These are phyloP conservation scores for Populus ilicifolia DNA, from an alignment of 345 rosid species.

Conservation along the genomic window DNA sequence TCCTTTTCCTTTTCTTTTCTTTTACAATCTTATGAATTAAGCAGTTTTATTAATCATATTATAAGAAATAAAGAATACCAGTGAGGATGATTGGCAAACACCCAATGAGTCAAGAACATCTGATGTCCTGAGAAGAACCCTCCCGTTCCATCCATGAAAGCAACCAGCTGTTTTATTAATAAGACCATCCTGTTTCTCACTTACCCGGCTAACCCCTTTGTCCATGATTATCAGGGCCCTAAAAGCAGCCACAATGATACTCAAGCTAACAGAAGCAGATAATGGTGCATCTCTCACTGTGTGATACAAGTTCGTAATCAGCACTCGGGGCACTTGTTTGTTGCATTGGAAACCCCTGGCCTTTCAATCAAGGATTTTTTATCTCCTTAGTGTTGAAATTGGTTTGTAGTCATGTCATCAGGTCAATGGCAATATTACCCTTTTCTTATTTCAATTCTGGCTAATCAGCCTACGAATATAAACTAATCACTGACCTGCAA, in stretches of 20 bases:
- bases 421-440: too few species aligned
- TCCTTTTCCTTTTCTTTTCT: neutral
- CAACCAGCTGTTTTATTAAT: neutral
- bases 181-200: neutral
- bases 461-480: neutral
- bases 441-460: too few species aligned
- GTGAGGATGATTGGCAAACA: neutral
- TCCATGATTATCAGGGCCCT: constrained; percentile 49
- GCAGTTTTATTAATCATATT: neutral
- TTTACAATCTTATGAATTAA: neutral
- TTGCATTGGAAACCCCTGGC: neutral
- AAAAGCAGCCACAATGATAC: constrained; percentile 84
- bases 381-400: neutral
- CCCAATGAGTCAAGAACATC: neutral
- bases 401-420: neutral
- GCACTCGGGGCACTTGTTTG: neutral
- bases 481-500: neutral
- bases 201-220: neutral
- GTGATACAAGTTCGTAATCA: constrained; percentile 22
- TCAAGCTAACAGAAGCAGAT: constrained; percentile 80
- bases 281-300: constrained; percentile 90
- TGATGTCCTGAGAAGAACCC: neutral
- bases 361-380: neutral
- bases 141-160: neutral
- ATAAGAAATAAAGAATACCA: neutral